These are phyloP conservation scores for Rhododendron williamsianum DNA, from an alignment of 148 eudicot species.

Conservation along the genomic window DNA sequence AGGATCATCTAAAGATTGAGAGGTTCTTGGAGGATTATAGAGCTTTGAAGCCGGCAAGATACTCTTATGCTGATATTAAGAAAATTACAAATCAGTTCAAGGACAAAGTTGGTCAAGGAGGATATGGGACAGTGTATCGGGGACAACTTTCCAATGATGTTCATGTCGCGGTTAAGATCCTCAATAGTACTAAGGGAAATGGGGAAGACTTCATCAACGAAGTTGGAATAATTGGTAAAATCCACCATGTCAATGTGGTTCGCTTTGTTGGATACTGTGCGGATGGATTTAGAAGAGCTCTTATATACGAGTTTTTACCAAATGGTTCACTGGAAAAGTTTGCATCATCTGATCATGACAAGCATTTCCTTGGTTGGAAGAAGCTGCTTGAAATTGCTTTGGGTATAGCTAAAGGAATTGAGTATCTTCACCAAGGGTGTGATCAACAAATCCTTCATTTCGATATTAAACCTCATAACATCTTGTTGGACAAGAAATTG, in stretches of 20 bases:
- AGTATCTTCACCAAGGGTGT: conserved; percentile 27
- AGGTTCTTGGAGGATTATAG: no score
- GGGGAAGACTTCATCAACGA: conserved; percentile 28
- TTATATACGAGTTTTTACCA: conserved; percentile 21
- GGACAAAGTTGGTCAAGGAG: conserved; percentile 20
- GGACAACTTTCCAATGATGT: conserved; percentile 27
- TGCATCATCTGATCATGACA: neutral
- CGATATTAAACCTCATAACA: conserved; percentile 26
- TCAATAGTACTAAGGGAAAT: conserved; percentile 15
- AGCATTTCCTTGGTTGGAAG: conserved; percentile 22
- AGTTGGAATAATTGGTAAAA: conserved; percentile 4
- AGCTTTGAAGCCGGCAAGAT: conserved; percentile 19
- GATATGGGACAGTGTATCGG: conserved; percentile 20
- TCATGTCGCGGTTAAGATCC: conserved; percentile 24
- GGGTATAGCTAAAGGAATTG: conserved; percentile 26
- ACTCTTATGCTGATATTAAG: conserved; percentile 20
- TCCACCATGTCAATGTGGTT: conserved; percentile 20
- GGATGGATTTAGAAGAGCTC: conserved; percentile 21
- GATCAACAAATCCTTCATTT: conserved; percentile 25
- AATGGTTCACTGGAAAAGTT: conserved; percentile 21
- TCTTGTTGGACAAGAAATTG: conserved; percentile 21
- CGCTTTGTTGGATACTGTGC: conserved; percentile 25
- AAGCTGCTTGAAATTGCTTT: conserved; percentile 22
- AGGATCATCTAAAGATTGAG: neutral
- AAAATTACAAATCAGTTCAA: conserved; percentile 12